These are phyloP conservation scores for Naganishia sp. DNA, from an alignment of 1,284 basidiomycete genomes.

Conservation along the genomic window DNA sequence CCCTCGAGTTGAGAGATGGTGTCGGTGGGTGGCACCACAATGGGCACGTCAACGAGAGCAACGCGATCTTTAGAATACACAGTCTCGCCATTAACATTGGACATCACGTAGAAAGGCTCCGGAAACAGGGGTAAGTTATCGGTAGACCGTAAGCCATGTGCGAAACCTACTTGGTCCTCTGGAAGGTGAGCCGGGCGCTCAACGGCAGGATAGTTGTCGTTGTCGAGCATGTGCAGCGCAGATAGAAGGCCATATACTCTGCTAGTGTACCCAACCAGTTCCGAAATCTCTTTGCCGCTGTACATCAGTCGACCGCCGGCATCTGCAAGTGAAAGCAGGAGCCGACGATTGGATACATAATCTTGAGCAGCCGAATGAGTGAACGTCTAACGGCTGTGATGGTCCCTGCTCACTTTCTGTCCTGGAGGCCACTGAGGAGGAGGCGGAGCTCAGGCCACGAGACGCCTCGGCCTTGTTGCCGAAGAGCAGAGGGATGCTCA, in stretches of 20 bases:
- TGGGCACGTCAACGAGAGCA: slow-evolving; percentile 68
- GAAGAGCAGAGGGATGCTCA: slow-evolving; percentile 81
- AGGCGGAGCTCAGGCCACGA: not conserved
- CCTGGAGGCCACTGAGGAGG: slow-evolving; percentile 58
- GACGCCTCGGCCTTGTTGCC: slow-evolving; percentile 34
- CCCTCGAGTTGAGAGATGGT: slow-evolving; percentile 58
- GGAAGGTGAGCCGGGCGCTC: slow-evolving; percentile 40
- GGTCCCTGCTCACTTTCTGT: slow-evolving; percentile 62
- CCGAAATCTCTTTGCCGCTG: slow-evolving; percentile 71
- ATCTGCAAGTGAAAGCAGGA: slow-evolving; percentile 89
- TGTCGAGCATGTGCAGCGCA: slow-evolving; percentile 72
- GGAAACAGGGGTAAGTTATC: not conserved
- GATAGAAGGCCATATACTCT: slow-evolving; percentile 86
- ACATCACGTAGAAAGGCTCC: slow-evolving; percentile 55
- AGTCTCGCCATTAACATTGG: slow-evolving; percentile 54
- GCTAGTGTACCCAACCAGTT: slow-evolving; percentile 87
- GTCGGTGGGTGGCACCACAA: slow-evolving; percentile 66
- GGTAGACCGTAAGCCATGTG: not conserved
- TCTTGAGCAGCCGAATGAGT: slow-evolving; percentile 56
- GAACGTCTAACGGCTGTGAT: not conserved
- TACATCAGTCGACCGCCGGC: slow-evolving; percentile 80
- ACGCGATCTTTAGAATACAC: slow-evolving; percentile 56
- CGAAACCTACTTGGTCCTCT: slow-evolving; percentile 38
- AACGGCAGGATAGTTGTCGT: slow-evolving; percentile 47
- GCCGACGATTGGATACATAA: slow-evolving; percentile 94